A percentile compares a stretch with the other conserved stretches of the same genome.
Conservation (phyloP, 2,329 filamentous ascomycete species). For the Hymenoscyphus occultus region DNA sequence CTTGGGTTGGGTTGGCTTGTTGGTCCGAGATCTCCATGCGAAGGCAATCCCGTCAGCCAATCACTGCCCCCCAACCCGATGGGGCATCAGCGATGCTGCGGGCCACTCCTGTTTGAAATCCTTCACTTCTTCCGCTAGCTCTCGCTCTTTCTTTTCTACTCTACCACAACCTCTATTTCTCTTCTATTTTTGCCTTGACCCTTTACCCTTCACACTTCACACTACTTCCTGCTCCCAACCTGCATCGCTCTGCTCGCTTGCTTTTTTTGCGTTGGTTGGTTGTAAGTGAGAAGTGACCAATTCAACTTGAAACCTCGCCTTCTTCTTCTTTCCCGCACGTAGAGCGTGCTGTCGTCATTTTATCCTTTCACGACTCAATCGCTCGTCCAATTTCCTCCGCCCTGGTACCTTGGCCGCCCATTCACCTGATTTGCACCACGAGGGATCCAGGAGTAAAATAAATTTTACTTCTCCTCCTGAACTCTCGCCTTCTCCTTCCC, state of each 20-base stretch:
- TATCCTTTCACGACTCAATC: neutral
- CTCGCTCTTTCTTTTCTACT: neutral
- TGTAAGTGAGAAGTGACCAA: neutral
- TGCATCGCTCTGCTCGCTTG: neutral
- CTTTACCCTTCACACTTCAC: neutral
- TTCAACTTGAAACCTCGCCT: neutral
- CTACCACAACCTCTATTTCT: neutral
- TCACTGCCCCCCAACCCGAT: neutral
- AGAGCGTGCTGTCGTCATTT: neutral
- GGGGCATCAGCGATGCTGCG: neutral
- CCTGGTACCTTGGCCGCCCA: neutral
- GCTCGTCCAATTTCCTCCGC: constrained; percentile 1
- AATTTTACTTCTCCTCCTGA: neutral
- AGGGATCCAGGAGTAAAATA: neutral
- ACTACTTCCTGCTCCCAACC: neutral
- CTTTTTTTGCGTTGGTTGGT: neutral
- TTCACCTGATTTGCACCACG: neutral
- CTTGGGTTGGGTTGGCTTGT: neutral
- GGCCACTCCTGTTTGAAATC: constrained; percentile 1
- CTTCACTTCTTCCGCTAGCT: constrained; percentile 3
- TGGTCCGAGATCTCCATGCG: constrained; percentile 2
- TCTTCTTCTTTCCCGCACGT: neutral
- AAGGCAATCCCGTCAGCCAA: neutral
- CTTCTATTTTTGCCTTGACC: neutral
- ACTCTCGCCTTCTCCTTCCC: neutral